A percentile compares a stretch with the other conserved stretches of the same genome.
Conservation (phyloP, 495 filamentous ascomycete genomes). For the Aspergillus bertholletiae region DNA sequence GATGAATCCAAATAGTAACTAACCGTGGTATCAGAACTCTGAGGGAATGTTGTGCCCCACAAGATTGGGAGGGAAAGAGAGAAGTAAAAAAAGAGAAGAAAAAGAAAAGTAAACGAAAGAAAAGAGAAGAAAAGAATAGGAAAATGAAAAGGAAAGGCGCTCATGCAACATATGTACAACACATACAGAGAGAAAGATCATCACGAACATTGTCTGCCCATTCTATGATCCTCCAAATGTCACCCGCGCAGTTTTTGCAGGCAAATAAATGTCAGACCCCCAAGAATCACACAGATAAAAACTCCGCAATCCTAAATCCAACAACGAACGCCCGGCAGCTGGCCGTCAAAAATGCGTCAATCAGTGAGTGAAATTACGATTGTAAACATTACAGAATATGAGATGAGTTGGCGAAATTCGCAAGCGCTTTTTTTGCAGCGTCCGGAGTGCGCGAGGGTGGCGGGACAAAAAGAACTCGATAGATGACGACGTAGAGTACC, state of each 20-base stretch:
- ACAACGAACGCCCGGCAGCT: slow-evolving; percentile 2
- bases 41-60: too few relatives aligned
- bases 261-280: background rate
- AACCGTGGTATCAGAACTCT: too few relatives aligned
- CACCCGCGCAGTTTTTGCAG: too few relatives aligned
- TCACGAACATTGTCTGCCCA: background rate
- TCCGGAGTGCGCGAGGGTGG: background rate
- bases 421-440: background rate
- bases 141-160: too few relatives aligned
- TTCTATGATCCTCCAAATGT: too few relatives aligned
- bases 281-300: background rate
- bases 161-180: background rate
- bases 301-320: background rate
- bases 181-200: background rate
- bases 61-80: too few relatives aligned
- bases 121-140: too few relatives aligned
- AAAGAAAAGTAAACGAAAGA: too few relatives aligned
- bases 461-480: background rate
- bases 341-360: slow-evolving; percentile 1
- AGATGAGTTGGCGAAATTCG: background rate
- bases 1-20: too few relatives aligned
- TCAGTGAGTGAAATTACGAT: slow-evolving; percentile 22
- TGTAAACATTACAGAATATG: slow-evolving; percentile 20
- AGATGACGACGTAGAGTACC: background rate
- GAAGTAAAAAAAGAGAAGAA: too few relatives aligned